These are phyloP conservation scores for Rubia tinctorum DNA, from an alignment of 305 asterid genomes.

Conservation along the genomic window DNA sequence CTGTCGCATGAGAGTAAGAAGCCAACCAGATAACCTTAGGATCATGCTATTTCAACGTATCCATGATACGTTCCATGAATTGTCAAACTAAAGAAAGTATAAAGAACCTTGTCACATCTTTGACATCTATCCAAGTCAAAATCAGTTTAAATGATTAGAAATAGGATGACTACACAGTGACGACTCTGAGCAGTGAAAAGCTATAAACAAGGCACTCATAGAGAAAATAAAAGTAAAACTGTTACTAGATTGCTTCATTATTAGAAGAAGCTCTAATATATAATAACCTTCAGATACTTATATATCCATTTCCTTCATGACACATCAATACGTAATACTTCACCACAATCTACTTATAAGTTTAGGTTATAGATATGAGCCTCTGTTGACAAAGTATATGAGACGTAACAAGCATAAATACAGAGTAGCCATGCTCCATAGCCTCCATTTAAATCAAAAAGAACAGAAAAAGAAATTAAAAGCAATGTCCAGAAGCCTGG, in stretches of 20 bases:
- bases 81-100: not conserved
- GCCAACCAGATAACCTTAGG: not conserved
- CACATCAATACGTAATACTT: not conserved
- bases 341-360: not conserved
- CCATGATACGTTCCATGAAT: not conserved
- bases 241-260: not conserved
- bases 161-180: not conserved
- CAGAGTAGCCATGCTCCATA: not conserved
- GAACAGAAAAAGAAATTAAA: not conserved
- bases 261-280: not conserved
- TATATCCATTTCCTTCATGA: not conserved
- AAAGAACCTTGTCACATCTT: not conserved
- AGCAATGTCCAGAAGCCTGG: not conserved
- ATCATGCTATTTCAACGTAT: not conserved
- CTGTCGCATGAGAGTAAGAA: not conserved
- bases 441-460: not conserved
- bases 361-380: not conserved
- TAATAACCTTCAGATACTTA: not conserved
- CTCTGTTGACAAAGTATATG: not conserved
- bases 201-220: not conserved
- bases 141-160: not conserved
- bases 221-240: not conserved
- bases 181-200: not conserved
- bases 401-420: not conserved
- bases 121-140: not conserved